phyloP scores from a whole-genome alignment of 2,329 filamentous ascomycete genomes.

The Pseudopithomyces chartarum region DNA sequence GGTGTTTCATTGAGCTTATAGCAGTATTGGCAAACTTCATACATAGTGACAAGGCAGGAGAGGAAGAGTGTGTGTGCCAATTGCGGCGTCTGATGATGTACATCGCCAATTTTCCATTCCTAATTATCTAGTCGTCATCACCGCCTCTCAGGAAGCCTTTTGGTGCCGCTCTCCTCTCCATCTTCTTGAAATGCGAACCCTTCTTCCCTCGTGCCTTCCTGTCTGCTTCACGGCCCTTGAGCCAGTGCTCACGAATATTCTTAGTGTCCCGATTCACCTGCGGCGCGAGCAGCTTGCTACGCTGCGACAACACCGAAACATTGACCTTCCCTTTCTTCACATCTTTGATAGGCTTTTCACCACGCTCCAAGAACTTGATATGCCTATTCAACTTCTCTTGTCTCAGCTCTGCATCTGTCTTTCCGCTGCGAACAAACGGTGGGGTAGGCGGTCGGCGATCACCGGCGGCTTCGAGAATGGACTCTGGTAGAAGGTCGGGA shows the following conservation, averaged over 20 bases:
- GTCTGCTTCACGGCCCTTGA: conserved; percentile 47
- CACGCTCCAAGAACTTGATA: conserved; percentile 54
- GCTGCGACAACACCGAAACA: conserved; percentile 54
- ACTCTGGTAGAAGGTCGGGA: conserved; percentile 57
- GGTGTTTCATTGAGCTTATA: too few relatives aligned
- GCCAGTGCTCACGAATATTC: conserved; percentile 48
- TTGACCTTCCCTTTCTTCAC: conserved; percentile 54
- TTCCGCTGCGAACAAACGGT: conserved; percentile 33
- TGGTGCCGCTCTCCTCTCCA: conserved; percentile 36
- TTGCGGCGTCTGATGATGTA: too few relatives aligned
- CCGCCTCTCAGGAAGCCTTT: conserved; percentile 38
- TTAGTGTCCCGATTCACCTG: conserved; percentile 47
- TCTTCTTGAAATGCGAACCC: conserved; percentile 25
- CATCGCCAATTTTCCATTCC: too few relatives aligned
- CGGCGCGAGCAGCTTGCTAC: conserved; percentile 49
- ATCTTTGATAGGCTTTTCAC: conserved; percentile 56
- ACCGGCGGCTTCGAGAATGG: conserved; percentile 55
- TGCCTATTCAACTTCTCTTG: conserved; percentile 54
- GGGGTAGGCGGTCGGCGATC: conserved; percentile 52
- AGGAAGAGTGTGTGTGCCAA: too few relatives aligned
- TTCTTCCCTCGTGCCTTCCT: conserved; percentile 22
- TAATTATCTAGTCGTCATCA: conserved; percentile 13
- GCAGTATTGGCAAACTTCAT: too few relatives aligned
- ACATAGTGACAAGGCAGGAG: too few relatives aligned
- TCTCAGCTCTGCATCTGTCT: conserved; percentile 36